Evolutionary conservation across 257 asterid genomes (phyloP).

Genomic region (Marsdenia floribunda): DNA sequence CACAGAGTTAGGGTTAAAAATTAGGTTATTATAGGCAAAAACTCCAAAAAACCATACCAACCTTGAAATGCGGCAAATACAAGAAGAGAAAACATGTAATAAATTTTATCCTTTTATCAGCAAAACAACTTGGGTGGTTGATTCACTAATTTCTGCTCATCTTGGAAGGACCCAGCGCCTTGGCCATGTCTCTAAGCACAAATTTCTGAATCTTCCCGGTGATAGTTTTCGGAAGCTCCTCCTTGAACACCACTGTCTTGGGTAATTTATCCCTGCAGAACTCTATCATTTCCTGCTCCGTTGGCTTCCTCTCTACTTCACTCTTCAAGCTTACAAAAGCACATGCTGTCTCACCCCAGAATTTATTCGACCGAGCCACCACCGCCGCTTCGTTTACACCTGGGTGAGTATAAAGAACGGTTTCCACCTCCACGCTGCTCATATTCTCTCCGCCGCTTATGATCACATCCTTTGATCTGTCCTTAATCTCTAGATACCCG

Average conservation of each 20-base stretch:
- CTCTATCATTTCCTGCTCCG: slow-evolving; percentile 21
- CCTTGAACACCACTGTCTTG: slow-evolving; percentile 22
- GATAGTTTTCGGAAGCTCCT: slow-evolving; percentile 29
- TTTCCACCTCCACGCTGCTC: slow-evolving; percentile 31
- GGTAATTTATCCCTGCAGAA: slow-evolving; percentile 25
- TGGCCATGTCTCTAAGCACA: slow-evolving; percentile 22
- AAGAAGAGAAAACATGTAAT: no score
- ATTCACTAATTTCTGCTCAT: no score
- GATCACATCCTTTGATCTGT: no score
- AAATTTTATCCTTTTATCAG: no score
- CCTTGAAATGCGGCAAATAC: no score
- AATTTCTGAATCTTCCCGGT: slow-evolving; percentile 32
- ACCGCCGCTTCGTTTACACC: slow-evolving; percentile 32
- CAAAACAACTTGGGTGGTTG: no score
- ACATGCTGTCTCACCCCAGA: slow-evolving; percentile 34
- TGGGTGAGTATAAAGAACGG: slow-evolving; percentile 23
- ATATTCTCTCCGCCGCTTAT: slow-evolving; percentile 34
- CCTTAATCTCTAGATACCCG: slow-evolving; percentile 29
- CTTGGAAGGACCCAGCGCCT: slow-evolving; percentile 8
- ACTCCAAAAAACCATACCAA: no score
- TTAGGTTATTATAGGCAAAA: no score
- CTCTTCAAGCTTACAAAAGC: slow-evolving; percentile 27
- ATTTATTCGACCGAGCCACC: slow-evolving; percentile 27
- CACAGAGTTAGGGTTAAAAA: no score
- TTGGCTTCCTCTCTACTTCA: slow-evolving; percentile 2